A percentile compares a stretch with the other conserved stretches of the same genome.
Conservation (phyloP, 768 basidiomycete species). For the Kondoa subrosea region DNA sequence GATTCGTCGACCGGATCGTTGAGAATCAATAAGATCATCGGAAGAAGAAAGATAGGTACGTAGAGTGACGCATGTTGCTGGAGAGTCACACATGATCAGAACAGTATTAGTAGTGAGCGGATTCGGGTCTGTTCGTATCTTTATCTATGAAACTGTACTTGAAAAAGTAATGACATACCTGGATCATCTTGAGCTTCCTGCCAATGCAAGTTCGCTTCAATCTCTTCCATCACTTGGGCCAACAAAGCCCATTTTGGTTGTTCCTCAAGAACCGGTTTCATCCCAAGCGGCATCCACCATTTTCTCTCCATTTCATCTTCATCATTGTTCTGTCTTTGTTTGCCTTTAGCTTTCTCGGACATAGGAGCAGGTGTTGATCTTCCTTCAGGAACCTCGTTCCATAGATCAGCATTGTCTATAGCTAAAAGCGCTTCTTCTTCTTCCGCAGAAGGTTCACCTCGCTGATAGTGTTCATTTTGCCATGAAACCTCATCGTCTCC, state of each 20-base stretch:
- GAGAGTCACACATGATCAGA: slow-evolving; percentile 73
- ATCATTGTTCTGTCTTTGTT: slow-evolving; percentile 30
- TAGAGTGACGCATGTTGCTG: slow-evolving; percentile 53
- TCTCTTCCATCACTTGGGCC: slow-evolving; percentile 69
- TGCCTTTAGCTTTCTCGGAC: slow-evolving; percentile 24
- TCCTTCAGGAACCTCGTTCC: slow-evolving; percentile 7
- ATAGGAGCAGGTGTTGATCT: neutral
- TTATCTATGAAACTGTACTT: neutral
- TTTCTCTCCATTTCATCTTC: slow-evolving; percentile 31
- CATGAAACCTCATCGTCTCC: neutral
- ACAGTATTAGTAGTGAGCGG: slow-evolving; percentile 40
- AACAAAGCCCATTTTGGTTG: slow-evolving; percentile 83
- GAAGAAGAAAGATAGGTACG: slow-evolving; percentile 61
- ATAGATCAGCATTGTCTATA: neutral
- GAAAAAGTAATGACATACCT: slow-evolving; percentile 5
- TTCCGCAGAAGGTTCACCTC: slow-evolving; percentile 1
- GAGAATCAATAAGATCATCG: slow-evolving; percentile 26
- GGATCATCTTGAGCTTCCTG: slow-evolving; percentile 17
- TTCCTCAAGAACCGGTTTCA: slow-evolving; percentile 80
- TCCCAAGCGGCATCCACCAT: slow-evolving; percentile 54
- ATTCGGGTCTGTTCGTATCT: slow-evolving; percentile 3
- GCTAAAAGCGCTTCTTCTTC: slow-evolving; percentile 7
- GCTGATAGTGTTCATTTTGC: slow-evolving; percentile 9
- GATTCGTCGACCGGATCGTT: slow-evolving; percentile 36
- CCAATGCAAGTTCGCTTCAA: slow-evolving; percentile 56